A percentile compares a stretch with the other conserved stretches of the same genome.
These are phyloP conservation scores for Talaromyces sp. DNA, from an alignment of 2,329 filamentous ascomycete genomes.

Conservation along the genomic window DNA sequence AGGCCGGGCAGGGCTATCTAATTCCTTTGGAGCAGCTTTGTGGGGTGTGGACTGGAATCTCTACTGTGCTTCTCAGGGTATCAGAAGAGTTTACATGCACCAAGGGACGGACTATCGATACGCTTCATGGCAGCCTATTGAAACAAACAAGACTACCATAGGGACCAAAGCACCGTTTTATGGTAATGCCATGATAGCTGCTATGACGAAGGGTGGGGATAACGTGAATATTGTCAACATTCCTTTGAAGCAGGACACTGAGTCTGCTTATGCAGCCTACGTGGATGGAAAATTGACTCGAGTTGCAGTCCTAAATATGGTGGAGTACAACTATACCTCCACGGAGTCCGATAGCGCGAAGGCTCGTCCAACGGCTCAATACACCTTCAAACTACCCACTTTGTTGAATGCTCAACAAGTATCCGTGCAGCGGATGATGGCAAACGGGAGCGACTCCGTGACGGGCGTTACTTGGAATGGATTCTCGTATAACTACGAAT, in stretches of 20 bases:
- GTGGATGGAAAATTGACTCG: constrained; percentile 48
- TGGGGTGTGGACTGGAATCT: constrained; percentile 67
- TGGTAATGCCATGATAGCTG: constrained; percentile 61
- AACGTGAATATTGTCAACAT: constrained; percentile 54
- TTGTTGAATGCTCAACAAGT: constrained; percentile 24
- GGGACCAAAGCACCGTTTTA: constrained; percentile 69
- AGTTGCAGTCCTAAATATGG: constrained; percentile 61
- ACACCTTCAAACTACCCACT: constrained; percentile 29
- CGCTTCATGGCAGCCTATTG: constrained; percentile 62
- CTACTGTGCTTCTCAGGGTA: constrained; percentile 58
- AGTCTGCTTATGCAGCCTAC: constrained; percentile 62
- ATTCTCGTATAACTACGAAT: constrained; percentile 63
- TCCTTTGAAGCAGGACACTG: constrained; percentile 42
- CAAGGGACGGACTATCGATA: constrained; percentile 67
- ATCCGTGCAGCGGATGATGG: constrained; percentile 54
- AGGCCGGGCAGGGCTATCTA: constrained; percentile 63
- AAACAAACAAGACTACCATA: constrained; percentile 51
- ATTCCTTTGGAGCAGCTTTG: constrained; percentile 68
- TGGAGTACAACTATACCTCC: constrained; percentile 60
- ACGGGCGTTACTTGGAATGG: constrained; percentile 65
- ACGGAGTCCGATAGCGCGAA: constrained; percentile 40
- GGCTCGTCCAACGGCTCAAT: constrained; percentile 26
- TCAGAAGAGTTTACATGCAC: constrained; percentile 65
- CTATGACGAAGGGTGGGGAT: constrained; percentile 45
- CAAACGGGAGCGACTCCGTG: constrained; percentile 67